phyloP scores from a whole-genome alignment of 352 stramenopile genomes.

The Aphanomyces stellatus region DNA sequence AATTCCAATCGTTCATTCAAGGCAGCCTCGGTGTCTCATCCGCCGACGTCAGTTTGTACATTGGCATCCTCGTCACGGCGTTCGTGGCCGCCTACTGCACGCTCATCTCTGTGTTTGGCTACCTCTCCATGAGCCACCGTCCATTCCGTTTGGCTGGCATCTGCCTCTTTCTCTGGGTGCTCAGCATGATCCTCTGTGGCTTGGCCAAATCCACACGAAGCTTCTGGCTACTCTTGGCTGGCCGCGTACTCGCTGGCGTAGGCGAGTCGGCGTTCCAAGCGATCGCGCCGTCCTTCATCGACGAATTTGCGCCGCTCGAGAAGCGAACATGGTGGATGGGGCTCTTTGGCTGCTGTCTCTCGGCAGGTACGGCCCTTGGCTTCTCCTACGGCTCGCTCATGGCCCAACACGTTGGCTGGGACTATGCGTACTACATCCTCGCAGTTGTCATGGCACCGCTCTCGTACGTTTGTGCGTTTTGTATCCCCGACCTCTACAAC shows the following conservation, averaged over 20 bases:
- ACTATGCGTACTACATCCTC: slow-evolving; percentile 56
- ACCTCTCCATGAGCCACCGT: slow-evolving; percentile 40
- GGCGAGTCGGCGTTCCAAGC: slow-evolving; percentile 53
- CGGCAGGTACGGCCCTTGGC: slow-evolving; percentile 42
- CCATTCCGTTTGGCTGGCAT: slow-evolving; percentile 45
- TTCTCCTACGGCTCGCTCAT: slow-evolving; percentile 31
- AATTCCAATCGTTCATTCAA: slow-evolving; percentile 51
- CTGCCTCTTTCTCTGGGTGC: slow-evolving; percentile 44
- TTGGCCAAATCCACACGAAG: slow-evolving; percentile 28
- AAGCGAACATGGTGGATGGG: slow-evolving; percentile 47
- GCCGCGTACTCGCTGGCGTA: slow-evolving; percentile 42
- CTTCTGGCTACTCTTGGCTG: slow-evolving; percentile 44
- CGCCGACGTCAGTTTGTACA: slow-evolving; percentile 2
- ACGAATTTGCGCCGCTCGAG: slow-evolving; percentile 33
- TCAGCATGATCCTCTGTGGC: slow-evolving; percentile 36
- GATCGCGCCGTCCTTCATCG: slow-evolving; percentile 58
- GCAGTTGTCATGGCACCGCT: slow-evolving; percentile 10
- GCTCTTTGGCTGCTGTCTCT: slow-evolving; percentile 58
- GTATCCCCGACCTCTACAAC: slow-evolving; percentile 5
- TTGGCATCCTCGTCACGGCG: slow-evolving; percentile 40
- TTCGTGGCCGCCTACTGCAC: slow-evolving; percentile 69
- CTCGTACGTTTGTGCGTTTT: not conserved
- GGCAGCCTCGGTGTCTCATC: slow-evolving; percentile 10
- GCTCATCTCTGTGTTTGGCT: slow-evolving; percentile 36
- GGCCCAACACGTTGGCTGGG: slow-evolving; percentile 47